Percentiles rank a stretch among this genome's conserved stretches.
phyloP scores from a whole-genome alignment of 1,284 basidiomycete genomes.

The Malassezia pachydermatis region DNA sequence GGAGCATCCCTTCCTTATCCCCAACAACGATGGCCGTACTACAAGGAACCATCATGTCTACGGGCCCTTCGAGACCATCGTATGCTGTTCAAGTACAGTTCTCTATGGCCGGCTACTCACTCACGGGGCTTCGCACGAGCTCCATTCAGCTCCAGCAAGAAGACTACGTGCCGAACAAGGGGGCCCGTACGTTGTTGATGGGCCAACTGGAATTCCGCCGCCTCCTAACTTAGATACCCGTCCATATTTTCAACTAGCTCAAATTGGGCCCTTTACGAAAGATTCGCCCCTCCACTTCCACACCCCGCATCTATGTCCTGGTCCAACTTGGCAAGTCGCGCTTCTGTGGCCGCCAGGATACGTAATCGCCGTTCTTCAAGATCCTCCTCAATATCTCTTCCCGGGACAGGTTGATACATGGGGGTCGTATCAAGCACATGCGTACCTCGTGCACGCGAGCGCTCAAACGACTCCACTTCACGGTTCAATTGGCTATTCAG shows the following conservation, averaged over 20 bases:
- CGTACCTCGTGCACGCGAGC: not conserved
- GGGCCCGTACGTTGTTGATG: constrained; percentile 47
- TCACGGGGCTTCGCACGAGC: constrained; percentile 71
- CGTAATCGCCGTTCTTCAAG: constrained; percentile 12
- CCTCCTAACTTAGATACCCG: not conserved
- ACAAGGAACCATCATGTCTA: constrained; percentile 19
- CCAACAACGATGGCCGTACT: constrained; percentile 13
- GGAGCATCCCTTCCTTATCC: constrained; percentile 23
- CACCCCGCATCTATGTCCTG: constrained; percentile 8
- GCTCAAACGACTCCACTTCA: constrained; percentile 33
- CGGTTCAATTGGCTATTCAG: constrained; percentile 39
- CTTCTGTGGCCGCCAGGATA: constrained; percentile 8
- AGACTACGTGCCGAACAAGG: constrained; percentile 60
- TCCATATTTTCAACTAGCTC: not conserved
- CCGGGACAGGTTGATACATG: constrained; percentile 2
- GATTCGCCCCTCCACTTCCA: not conserved
- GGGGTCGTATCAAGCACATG: not conserved
- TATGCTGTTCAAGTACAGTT: constrained; percentile 61
- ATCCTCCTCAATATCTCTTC: not conserved
- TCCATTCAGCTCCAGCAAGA: constrained; percentile 64
- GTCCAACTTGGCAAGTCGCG: constrained; percentile 11
- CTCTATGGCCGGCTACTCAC: constrained; percentile 62
- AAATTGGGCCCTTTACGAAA: not conserved
- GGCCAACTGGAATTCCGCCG: constrained; percentile 36
- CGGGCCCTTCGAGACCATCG: constrained; percentile 1